A percentile compares a stretch with the other conserved stretches of the same genome.
Evolutionary conservation across 2,329 filamentous ascomycete genomes (phyloP).

Genomic region (Blastomyces gilchristii): DNA sequence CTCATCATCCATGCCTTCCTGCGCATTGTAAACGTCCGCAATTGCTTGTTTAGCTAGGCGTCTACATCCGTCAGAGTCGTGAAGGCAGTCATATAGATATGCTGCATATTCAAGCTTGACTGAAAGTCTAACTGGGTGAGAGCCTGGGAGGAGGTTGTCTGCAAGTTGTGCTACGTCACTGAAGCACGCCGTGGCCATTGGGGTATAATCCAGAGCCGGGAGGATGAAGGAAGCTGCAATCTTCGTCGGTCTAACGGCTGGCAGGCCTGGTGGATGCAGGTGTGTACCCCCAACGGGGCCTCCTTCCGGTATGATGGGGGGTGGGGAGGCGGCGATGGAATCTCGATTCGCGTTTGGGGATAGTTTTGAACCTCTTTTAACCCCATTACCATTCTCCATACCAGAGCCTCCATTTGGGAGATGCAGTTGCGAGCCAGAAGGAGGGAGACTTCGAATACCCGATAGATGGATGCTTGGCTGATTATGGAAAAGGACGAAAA

Average conservation of each 20-base stretch:
- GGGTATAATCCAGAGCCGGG: conserved; percentile 69
- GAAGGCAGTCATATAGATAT: conserved; percentile 86
- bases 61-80: conserved; percentile 67
- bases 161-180: conserved; percentile 64
- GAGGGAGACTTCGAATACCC: conserved; percentile 37
- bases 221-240: conserved; percentile 63
- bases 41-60: conserved; percentile 73
- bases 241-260: conserved; percentile 23
- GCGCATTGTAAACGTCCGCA: conserved; percentile 79
- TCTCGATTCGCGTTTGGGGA: conserved; percentile 20
- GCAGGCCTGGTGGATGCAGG: conserved; percentile 39
- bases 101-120: conserved; percentile 88
- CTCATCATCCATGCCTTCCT: conserved; percentile 87
- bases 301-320: conserved; percentile 44
- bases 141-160: conserved; percentile 67
- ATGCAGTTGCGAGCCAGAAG: conserved; percentile 18
- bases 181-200: conserved; percentile 72
- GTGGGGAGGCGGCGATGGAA: conserved; percentile 36
- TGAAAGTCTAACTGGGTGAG: conserved; percentile 77
- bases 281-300: conserved; percentile 46
- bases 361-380: conserved; percentile 6
- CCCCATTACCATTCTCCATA: conserved; percentile 3
- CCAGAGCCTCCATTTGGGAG: conserved; percentile 21
- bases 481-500: conserved; percentile 94
- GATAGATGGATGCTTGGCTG: conserved; percentile 62